Evolutionary conservation across 31 red algal species (phyloP).

Genomic region (Bonnemaisonia californica): DNA sequence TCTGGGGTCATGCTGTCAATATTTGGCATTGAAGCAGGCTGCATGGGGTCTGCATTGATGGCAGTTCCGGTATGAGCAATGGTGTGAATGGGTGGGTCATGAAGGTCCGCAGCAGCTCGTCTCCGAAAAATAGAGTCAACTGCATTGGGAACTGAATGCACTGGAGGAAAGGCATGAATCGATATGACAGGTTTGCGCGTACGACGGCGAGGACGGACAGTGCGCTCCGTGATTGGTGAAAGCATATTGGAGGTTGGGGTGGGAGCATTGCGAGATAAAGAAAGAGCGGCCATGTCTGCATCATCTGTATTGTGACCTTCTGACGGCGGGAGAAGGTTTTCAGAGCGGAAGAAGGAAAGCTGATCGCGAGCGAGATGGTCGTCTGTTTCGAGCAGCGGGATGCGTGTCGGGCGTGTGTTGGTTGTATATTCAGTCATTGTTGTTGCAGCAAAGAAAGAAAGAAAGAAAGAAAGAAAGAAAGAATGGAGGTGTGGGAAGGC

Average conservation of each 20-base stretch:
- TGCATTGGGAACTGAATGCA: not conserved
- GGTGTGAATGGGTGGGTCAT: too few species aligned
- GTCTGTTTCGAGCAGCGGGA: not conserved
- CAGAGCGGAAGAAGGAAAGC: not conserved
- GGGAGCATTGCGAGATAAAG: conserved; percentile 5
- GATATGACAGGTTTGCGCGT: not conserved
- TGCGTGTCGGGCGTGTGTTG: not conserved
- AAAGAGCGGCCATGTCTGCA: conserved; percentile 5
- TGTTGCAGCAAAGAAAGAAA: too few species aligned
- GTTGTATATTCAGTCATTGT: not conserved
- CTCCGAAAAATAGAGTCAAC: not conserved
- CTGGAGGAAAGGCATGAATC: not conserved
- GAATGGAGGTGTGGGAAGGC: too few species aligned
- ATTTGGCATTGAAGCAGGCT: not conserved
- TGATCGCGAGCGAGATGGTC: not conserved
- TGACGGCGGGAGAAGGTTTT: not conserved
- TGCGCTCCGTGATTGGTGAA: conserved; percentile 12
- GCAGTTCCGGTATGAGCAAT: not conserved
- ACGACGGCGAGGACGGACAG: conserved; percentile 4
- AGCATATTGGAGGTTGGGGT: not conserved
- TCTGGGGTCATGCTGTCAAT: conserved; percentile 34
- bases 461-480: too few species aligned
- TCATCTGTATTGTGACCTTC: not conserved
- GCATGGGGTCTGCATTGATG: not conserved
- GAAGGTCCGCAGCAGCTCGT: not conserved